Evolutionary conservation across 1,284 basidiomycete genomes (phyloP).

Genomic region (Coniophora puteana): DNA sequence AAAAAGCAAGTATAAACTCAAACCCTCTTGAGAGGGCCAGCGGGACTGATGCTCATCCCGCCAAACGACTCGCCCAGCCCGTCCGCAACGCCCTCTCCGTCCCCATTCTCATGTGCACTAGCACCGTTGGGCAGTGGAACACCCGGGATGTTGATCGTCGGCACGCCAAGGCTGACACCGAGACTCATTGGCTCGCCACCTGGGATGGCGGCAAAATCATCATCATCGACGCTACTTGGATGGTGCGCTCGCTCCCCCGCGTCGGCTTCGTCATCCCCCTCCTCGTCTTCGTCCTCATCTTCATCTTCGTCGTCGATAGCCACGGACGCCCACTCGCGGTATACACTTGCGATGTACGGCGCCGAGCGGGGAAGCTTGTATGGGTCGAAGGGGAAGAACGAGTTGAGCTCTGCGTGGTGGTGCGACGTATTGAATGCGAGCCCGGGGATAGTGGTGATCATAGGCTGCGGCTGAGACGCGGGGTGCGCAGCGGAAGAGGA

Average conservation of each 20-base stretch:
- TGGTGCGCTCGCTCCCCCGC: constrained; percentile 2
- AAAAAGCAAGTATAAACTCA: too few species aligned
- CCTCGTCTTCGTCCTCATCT: constrained; percentile 55
- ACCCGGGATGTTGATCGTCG: constrained; percentile 6
- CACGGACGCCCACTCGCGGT: constrained; percentile 74
- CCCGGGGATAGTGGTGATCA: constrained; percentile 26
- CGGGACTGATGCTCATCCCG: constrained; percentile 78
- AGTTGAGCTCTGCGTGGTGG: constrained; percentile 84
- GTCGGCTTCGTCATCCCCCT: constrained; percentile 30
- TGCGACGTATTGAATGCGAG: constrained; percentile 42
- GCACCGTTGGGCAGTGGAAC: too few species aligned
- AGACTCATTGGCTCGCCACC: neutral
- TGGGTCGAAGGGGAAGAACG: constrained; percentile 99
- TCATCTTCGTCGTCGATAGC: constrained; percentile 73
- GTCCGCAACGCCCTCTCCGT: constrained; percentile 15
- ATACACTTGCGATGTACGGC: constrained; percentile 66
- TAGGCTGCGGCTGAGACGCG: constrained; percentile 23
- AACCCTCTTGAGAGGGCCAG: constrained; percentile 15
- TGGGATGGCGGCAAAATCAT: too few species aligned
- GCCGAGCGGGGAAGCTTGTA: constrained; percentile 82
- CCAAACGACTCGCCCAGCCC: constrained; percentile 63
- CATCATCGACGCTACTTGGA: too few species aligned
- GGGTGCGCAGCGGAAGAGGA: too few species aligned
- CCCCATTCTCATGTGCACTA: constrained; percentile 19
- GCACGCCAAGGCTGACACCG: neutral